phyloP scores from a whole-genome alignment of 2,329 filamentous ascomycete genomes.

The Penicillium nordicum region DNA sequence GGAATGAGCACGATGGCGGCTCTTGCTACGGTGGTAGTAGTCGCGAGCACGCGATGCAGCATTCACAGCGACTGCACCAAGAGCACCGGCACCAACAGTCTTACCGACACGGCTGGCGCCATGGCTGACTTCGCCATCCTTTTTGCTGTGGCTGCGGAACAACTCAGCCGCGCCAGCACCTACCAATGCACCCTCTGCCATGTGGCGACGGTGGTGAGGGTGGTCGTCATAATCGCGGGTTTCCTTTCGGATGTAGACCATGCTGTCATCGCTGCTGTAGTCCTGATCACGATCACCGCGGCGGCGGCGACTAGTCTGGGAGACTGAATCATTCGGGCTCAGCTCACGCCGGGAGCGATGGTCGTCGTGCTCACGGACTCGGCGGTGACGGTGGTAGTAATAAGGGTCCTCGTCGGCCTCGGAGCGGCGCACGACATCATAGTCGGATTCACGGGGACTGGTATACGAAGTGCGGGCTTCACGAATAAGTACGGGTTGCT shows the following conservation, averaged over 20 bases:
- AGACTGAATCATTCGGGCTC: slow-evolving; percentile 52
- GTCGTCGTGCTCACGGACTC: slow-evolving; percentile 54
- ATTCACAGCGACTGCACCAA: slow-evolving; percentile 61
- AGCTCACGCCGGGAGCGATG: slow-evolving; percentile 46
- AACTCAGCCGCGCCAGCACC: slow-evolving; percentile 61
- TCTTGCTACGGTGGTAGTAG: slow-evolving; percentile 46
- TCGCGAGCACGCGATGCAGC: slow-evolving; percentile 52
- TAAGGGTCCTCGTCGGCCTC: slow-evolving; percentile 58
- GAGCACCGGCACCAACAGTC: slow-evolving; percentile 57
- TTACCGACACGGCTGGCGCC: slow-evolving; percentile 48
- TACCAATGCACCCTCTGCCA: slow-evolving; percentile 61
- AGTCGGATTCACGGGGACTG: slow-evolving; percentile 53
- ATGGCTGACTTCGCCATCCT: slow-evolving; percentile 53
- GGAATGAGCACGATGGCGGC: slow-evolving; percentile 42
- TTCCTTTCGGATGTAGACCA: slow-evolving; percentile 57
- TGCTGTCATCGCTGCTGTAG: slow-evolving; percentile 60
- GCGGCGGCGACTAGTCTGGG: slow-evolving; percentile 45
- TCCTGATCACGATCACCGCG: slow-evolving; percentile 39
- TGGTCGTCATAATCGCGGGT: slow-evolving; percentile 44
- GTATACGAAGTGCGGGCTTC: slow-evolving; percentile 52
- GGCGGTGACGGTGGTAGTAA: slow-evolving; percentile 59
- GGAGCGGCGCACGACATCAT: slow-evolving; percentile 58
- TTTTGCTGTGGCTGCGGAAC: slow-evolving; percentile 56
- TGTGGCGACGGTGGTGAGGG: slow-evolving; percentile 52
- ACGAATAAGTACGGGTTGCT: slow-evolving; percentile 55